These are phyloP conservation scores for Kwoniella shandongensis DNA, from an alignment of 768 basidiomycete genomes.

Conservation along the genomic window DNA sequence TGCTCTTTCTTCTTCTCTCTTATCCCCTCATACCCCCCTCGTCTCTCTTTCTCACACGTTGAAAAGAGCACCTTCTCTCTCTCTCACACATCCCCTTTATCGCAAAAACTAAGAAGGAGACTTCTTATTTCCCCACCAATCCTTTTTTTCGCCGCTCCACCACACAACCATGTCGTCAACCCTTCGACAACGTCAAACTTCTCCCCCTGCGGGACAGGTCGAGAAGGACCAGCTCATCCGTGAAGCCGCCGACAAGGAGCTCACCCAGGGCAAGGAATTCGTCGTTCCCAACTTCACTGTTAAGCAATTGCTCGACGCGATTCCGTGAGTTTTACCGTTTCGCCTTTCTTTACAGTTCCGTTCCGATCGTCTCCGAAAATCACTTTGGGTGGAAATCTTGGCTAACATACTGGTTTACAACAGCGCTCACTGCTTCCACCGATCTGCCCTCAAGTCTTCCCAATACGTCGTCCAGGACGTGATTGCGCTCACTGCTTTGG, in stretches of 20 bases:
- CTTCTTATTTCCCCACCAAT: too few relatives aligned
- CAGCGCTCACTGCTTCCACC: conserved; percentile 80
- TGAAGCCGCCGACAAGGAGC: conserved; percentile 45
- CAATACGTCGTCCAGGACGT: conserved; percentile 77
- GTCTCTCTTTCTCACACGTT: too few relatives aligned
- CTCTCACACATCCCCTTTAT: too few relatives aligned
- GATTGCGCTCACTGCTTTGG: conserved; percentile 66
- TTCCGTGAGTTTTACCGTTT: conserved; percentile 59
- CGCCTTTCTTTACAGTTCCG: not conserved
- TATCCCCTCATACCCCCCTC: too few relatives aligned
- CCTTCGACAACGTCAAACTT: conserved; percentile 29
- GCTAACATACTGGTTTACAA: not conserved
- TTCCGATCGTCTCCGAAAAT: too few relatives aligned
- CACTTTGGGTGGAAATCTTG: too few relatives aligned
- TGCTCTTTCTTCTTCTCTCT: too few relatives aligned
- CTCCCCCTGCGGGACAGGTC: conserved; percentile 29
- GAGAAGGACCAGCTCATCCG: conserved; percentile 40
- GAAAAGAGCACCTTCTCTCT: too few relatives aligned
- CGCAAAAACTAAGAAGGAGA: too few relatives aligned
- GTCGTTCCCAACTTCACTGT: conserved; percentile 78
- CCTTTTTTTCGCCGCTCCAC: not conserved
- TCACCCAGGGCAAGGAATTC: conserved; percentile 50
- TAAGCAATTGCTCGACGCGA: conserved; percentile 78
- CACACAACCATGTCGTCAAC: conserved; percentile 21
- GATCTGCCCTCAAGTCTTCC: conserved; percentile 77